Base-by-base conservation (phyloP, 805 yeast genomes). In the Wickerhamomyces hampshirensis region DNA sequence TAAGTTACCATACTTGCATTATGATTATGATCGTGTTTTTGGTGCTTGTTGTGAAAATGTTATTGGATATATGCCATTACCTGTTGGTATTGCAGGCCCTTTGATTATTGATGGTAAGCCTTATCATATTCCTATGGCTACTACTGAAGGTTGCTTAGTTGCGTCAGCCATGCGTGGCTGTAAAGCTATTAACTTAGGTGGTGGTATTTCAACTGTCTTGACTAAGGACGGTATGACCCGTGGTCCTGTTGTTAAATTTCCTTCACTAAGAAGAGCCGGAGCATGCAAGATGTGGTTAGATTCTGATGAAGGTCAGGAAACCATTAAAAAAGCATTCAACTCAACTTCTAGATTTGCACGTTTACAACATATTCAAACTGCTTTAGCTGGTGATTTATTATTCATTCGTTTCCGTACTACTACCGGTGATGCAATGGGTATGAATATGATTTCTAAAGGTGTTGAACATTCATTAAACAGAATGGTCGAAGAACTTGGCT, bases 351-450 rank as follows among this genome's bases (percentile, higher is more conserved):
- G 99, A 65, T 93, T 93, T 66, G 99, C 99, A 13, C 79, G 96
- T 56, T 74, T 93, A 54, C 95, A 85, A 62, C 84, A 84, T 50
- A 69, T 91, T 47, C 84, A 87, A 61, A 87, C 97, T 13, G 95
- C 98, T 3, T 69, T 91, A 60, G 98, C 99, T 13, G 98, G 99
- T 21, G 83, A 83, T 33, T 69, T 84, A 50, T 69, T 93, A 51
- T 93, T 76, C 55, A 82, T 93, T 51, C 79, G 99, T 56, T 93
- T 93, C 70, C 79, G 89, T 59, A 94, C 99, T n/a, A 88, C 96
- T 27, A 93, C 99, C 14, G 99, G 99, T 62, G 99, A 93, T 68
- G 99, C 99, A 14, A 93, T 93, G 99, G 99, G 99, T 47, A 93
- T 93, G 99, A 93, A 93, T 61, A 93, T 93, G 99, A 93, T 93